phyloP scores from a whole-genome alignment of 1,284 basidiomycete species.

The Irpex sp. region DNA sequence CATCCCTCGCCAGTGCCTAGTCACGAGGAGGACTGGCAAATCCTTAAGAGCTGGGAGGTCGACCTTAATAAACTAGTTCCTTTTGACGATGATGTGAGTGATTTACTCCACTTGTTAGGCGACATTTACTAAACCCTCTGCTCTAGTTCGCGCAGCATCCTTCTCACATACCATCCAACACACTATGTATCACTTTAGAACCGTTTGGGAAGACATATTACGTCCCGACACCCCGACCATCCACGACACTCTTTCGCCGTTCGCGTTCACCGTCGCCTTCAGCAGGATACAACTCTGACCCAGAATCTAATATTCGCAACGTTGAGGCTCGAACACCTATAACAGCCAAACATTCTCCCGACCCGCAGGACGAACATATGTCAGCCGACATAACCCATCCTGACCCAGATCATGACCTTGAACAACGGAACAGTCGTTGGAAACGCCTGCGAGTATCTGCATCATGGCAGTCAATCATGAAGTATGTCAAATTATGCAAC shows the following conservation, averaged over 20 bases:
- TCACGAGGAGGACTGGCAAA: conserved; percentile 46
- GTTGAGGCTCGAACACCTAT: conserved; percentile 15
- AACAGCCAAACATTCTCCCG: conserved; percentile 6
- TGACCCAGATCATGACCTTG: background rate
- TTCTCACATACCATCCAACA: conserved; percentile 64
- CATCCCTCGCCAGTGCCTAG: conserved; percentile 15
- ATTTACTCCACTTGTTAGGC: conserved; percentile 9
- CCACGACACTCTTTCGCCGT: conserved; percentile 22
- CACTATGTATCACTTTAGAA: conserved; percentile 62
- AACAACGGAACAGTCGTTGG: conserved; percentile 3
- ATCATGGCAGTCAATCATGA: conserved; percentile 66
- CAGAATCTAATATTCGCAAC: conserved; percentile 45
- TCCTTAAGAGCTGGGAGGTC: conserved; percentile 69
- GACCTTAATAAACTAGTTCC: conserved; percentile 58
- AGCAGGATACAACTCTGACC: conserved; percentile 67
- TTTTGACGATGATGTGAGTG: conserved; percentile 59
- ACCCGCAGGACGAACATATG: background rate
- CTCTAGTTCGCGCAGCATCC: conserved; percentile 42
- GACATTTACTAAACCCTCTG: background rate
- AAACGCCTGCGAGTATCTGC: conserved; percentile 39
- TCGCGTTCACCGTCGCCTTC: conserved; percentile 46
- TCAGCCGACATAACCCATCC: conserved; percentile 2
- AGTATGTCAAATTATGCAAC: conserved; percentile 34
- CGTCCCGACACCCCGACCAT: conserved; percentile 39
- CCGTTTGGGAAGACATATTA: conserved; percentile 58